phyloP scores from a whole-genome alignment of 108 stramenopile genomes.

The Skeletonema tropicum region DNA sequence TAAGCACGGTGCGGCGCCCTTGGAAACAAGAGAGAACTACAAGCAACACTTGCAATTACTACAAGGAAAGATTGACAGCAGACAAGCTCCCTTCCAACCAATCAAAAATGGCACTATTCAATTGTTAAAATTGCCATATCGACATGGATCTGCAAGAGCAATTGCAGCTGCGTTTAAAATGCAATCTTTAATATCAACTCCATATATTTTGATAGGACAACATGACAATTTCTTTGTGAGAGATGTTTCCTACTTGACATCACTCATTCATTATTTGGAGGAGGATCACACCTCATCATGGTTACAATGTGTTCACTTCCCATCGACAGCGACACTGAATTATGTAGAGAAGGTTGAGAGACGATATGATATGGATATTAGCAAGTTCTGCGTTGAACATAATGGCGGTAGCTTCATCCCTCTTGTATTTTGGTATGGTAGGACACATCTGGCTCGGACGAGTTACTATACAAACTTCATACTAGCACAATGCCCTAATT shows the following conservation, averaged over 20 bases:
- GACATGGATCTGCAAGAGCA: conserved; percentile 37
- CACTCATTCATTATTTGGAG: conserved; percentile 14
- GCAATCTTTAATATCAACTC: conserved; percentile 15
- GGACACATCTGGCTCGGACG: conserved; percentile 31
- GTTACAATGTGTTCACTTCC: conserved; percentile 49
- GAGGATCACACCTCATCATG: conserved; percentile 8
- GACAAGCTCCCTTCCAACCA: conserved; percentile 26
- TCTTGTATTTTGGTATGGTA: conserved; percentile 52
- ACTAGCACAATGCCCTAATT: conserved; percentile 8
- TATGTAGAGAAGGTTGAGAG: conserved; percentile 39
- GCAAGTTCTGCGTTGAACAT: neutral
- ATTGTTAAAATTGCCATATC: conserved; percentile 20
- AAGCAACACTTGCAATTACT: conserved; percentile 24
- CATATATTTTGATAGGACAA: conserved; percentile 48
- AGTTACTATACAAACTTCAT: conserved; percentile 29
- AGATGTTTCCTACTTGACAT: conserved; percentile 16
- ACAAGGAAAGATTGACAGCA: conserved; percentile 6
- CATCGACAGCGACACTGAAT: conserved; percentile 42
- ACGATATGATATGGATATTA: conserved; percentile 36
- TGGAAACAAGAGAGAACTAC: conserved; percentile 23
- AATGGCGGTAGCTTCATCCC: conserved; percentile 23
- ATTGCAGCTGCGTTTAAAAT: conserved; percentile 16
- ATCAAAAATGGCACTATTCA: conserved; percentile 20
- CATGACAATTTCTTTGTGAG: conserved; percentile 54
- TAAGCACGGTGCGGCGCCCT: conserved; percentile 30